Base-by-base conservation (phyloP, 2,329 filamentous ascomycete genomes). In the Cladosporium sp. region DNA sequence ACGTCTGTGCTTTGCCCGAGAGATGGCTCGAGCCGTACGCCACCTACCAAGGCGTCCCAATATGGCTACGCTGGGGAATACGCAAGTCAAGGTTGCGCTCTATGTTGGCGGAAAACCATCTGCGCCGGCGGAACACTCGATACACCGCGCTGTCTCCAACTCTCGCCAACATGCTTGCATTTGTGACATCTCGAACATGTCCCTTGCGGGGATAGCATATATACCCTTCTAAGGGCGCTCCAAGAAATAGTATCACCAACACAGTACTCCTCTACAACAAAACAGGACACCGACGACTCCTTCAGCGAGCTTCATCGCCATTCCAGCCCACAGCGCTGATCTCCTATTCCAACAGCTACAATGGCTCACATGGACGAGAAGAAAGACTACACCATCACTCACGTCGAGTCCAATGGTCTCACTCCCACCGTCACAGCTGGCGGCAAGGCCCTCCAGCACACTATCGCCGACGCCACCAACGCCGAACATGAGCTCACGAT, bases 381-480 rank as follows among this genome's bases (percentile, higher is more conserved):
- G 40, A 55, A 55, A 37, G 40, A 47, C 40, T 37, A 36, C 40
- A 47, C 52, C 40, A 55, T 55, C 30, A 55, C 52, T 9, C 52
- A 55, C 25, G 30, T 55, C 34, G 52, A 55, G 40, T 55, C 52
- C 28, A 55, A 55, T 43, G 52, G 52, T 39, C 40, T 55, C 28
- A 55, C 39, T n/a, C 40, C 39, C 5, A 45, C 52, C 22, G 52
- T 55, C 12, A 55, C 52, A 14, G 20, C 52, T 25, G 30, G 40
- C 17, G 52, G 52, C 39, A 55, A 55, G 52, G 52, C 40, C 11
- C 52, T 55, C 17, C 52, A 55, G 52, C 52, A 55, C 25, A 55
- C 52, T n/a, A 55, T 69, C 55, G 55, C 55, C 22, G 47, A 57
- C 22, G 63, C 69, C 0, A 72, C 72, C 58, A 45, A 55, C 20